Conservation (phyloP, 1,139 yeast species). For the Sugiyamaella grinbergsii region DNA sequence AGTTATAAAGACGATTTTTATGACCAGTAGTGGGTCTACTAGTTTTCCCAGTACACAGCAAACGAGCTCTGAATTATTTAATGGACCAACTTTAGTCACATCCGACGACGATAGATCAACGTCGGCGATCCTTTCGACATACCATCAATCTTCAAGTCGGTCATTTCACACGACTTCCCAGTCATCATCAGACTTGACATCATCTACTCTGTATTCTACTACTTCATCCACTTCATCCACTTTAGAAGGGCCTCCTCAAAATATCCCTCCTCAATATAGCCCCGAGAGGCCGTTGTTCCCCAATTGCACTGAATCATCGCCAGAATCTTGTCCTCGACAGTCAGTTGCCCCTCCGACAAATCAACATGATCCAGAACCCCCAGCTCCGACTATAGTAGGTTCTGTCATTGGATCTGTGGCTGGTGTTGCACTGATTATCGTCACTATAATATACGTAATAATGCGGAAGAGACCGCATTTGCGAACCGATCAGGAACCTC, state of each 20-base stretch:
- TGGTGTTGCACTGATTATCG: conserved; percentile 41
- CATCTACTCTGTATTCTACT: neutral
- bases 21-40: neutral
- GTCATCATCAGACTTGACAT: neutral
- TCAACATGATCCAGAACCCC: conserved; percentile 19
- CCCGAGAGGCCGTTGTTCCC: conserved; percentile 11
- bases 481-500: neutral
- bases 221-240: neutral
- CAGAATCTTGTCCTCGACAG: conserved; percentile 16
- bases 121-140: no score
- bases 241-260: neutral
- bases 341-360: conserved; percentile 3
- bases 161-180: conserved; percentile 4
- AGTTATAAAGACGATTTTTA: conserved; percentile 2
- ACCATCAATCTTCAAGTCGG: neutral
- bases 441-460: conserved; percentile 30
- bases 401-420: conserved; percentile 49
- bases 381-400: conserved; percentile 48
- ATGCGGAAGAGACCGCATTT: conserved; percentile 13
- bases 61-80: neutral
- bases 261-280: neutral
- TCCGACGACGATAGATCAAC: no score
- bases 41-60: neutral
- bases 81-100: no score
- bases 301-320: conserved; percentile 12